Base-by-base conservation (phyloP, 768 basidiomycete species). In the Sutorius australiensis region DNA sequence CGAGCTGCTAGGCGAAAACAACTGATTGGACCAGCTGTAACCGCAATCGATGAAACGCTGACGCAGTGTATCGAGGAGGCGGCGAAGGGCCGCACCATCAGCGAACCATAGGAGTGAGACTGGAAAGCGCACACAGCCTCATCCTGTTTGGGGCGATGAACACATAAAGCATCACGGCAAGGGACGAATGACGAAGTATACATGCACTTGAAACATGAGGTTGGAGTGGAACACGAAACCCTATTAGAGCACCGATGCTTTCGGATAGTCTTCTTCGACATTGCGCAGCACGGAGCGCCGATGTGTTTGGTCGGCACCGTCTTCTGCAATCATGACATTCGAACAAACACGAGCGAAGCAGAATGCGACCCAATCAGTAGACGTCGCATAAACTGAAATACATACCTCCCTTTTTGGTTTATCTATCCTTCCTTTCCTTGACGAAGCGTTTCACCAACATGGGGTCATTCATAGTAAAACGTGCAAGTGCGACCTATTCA, bases 1-100 rank as follows among this genome's bases (percentile, higher is more conserved):
- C 30, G 32, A 16, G 40, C 13, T 17, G 21, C 14, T 41, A 44
- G 27, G 44, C 41, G 39, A 33, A 44, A 19, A 17, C 21, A 19
- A 24, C 28, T 42, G 56, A 49, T 58, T 50, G 50, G 55, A 40
- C 44, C 51, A 33, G 34, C 7, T 6, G 8, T 30, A 28, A 19
- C 21, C 33, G 41, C 34, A 1, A 44, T 37, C 34, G n/a, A 42
- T 46, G 42, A 42, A 19, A 45, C 14, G 39, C 16, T 17, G 50
- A 52, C 8, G 34, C 43, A 40, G 31, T 39, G 37, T 54, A 53
- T 60, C 24, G 47, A 55, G 55, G 64, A 55, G 40, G 50, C 39
- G 24, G 47, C 57, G 34, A 38, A 42, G 33, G 48, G 43, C 34
- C 30, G 19, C 24, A 48, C 38, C 34, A 33, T 55, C 30, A 45